Conservation (phyloP, 352 stramenopile species). For the Globisporangium nodosum region DNA sequence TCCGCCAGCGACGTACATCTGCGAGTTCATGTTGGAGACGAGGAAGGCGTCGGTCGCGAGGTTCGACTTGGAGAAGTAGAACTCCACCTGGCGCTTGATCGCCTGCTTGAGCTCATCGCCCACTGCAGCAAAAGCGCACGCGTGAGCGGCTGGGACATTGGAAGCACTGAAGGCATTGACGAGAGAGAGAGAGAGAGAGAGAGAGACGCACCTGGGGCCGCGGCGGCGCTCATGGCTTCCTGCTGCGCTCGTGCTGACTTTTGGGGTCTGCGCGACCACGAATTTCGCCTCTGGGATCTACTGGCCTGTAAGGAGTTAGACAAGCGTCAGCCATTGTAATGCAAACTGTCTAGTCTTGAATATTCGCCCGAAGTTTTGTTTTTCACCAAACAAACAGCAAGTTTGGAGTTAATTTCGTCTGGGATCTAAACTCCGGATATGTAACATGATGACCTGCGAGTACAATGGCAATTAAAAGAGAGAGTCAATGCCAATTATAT, state of each 20-base stretch:
- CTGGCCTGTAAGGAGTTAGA: background rate
- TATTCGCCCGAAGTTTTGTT: too few species aligned
- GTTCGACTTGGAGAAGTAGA: constrained; percentile 90
- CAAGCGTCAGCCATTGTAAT: too few species aligned
- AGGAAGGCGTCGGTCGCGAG: constrained; percentile 83
- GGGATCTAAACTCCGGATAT: too few species aligned
- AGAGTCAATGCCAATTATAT: too few species aligned
- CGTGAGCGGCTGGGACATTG: background rate
- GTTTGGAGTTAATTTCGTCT: too few species aligned
- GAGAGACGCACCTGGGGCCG: constrained; percentile 7
- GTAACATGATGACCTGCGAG: too few species aligned
- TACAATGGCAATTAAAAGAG: too few species aligned
- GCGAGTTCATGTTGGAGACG: constrained; percentile 87
- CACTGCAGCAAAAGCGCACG: constrained; percentile 16
- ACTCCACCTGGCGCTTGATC: constrained; percentile 87
- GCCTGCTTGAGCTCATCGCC: constrained; percentile 69
- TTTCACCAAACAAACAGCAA: too few species aligned
- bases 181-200: background rate
- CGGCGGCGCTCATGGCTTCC: constrained; percentile 13
- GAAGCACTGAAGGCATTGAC: background rate
- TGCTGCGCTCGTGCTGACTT: constrained; percentile 1
- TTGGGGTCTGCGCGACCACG: constrained; percentile 10
- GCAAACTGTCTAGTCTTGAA: too few species aligned
- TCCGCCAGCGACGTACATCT: constrained; percentile 48
- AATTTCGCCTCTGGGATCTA: constrained; percentile 7